Conservation (phyloP, 371 early-diverging fungal species). For the Coemansia sp. region DNA sequence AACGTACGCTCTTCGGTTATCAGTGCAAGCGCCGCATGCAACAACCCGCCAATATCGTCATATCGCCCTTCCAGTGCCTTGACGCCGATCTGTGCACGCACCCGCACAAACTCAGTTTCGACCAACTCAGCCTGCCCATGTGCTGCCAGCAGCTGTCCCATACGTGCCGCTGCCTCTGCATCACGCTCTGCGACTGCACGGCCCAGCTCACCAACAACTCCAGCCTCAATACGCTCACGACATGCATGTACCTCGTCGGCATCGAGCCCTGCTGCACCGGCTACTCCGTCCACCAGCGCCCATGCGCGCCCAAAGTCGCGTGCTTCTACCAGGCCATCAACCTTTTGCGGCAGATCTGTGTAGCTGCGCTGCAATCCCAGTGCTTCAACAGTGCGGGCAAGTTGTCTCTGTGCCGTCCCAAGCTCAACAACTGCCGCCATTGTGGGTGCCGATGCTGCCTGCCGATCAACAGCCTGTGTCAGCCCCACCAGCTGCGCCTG, state of each 20-base stretch:
- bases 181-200: constrained; percentile 11
- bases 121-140: constrained; percentile 20
- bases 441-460: constrained; percentile 13
- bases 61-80: constrained; percentile 12
- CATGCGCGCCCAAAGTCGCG: constrained; percentile 39
- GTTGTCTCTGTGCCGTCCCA: constrained; percentile 15
- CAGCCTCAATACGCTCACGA: constrained; percentile 10
- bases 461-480: constrained; percentile 12
- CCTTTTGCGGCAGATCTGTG: constrained; percentile 33
- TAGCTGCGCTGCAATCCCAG: constrained; percentile 38
- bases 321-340: constrained; percentile 17
- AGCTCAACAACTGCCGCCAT: constrained; percentile 24
- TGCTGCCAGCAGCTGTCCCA: not conserved
- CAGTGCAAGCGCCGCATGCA: not conserved
- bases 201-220: constrained; percentile 4
- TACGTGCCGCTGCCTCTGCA: not conserved
- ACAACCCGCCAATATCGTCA: not conserved
- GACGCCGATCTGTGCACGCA: constrained; percentile 19
- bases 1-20: constrained; percentile 7
- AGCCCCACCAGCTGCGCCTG: constrained; percentile 18
- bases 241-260: not conserved
- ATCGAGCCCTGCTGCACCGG: not conserved
- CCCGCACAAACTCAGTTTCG: constrained; percentile 12
- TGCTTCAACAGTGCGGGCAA: constrained; percentile 25
- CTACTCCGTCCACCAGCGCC: constrained; percentile 21